Percentiles rank a stretch among this genome's conserved stretches.
Evolutionary conservation across 306 rosid genomes (phyloP).

Genomic region (Begonia fuchsioides): DNA sequence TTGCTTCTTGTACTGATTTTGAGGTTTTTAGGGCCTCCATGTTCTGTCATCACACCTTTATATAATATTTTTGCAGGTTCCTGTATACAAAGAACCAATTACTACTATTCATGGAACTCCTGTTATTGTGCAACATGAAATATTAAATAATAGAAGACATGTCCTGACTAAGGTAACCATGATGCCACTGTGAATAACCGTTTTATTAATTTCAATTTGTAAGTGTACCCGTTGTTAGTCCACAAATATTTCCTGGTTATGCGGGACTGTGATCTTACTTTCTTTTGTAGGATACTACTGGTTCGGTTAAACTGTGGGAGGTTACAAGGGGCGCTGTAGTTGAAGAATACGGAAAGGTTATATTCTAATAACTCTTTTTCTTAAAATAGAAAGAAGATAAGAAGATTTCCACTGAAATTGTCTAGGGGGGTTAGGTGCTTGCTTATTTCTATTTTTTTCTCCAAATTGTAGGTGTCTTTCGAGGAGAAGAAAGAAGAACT

Average conservation of each 20-base stretch:
- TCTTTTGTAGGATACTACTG: slow-evolving; percentile 62
- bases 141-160: slow-evolving; percentile 86
- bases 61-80: slow-evolving; percentile 39
- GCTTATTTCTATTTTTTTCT: background rate
- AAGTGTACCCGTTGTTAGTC: too few relatives aligned
- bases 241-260: too few relatives aligned
- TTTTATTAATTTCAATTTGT: too few relatives aligned
- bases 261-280: slow-evolving; percentile 6
- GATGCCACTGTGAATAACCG: background rate
- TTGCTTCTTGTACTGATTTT: background rate
- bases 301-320: slow-evolving; percentile 98
- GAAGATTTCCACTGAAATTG: too few relatives aligned
- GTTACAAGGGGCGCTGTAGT: slow-evolving; percentile 74
- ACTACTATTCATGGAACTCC: slow-evolving; percentile 73
- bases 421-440: background rate
- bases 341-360: slow-evolving; percentile 91
- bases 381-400: background rate
- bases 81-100: slow-evolving; percentile 74
- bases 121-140: slow-evolving; percentile 81
- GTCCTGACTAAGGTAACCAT: slow-evolving; percentile 81
- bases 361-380: slow-evolving; percentile 1
- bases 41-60: too few relatives aligned
- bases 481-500: slow-evolving; percentile 88
- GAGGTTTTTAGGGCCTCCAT: background rate
- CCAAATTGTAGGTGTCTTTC: slow-evolving; percentile 48